phyloP scores from a whole-genome alignment of 768 basidiomycete genomes.

The Serendipita sp. region DNA sequence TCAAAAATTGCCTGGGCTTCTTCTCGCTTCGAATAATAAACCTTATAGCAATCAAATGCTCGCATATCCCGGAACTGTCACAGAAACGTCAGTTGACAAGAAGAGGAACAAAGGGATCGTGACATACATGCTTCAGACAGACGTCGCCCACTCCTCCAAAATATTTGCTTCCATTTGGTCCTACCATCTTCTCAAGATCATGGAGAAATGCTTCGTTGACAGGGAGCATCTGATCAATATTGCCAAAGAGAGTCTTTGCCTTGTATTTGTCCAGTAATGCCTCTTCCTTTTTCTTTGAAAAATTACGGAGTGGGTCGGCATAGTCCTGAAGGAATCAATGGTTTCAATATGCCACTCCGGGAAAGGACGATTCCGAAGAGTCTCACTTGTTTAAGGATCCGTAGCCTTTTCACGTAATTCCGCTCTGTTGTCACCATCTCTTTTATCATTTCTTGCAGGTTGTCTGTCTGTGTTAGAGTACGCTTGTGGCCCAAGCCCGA shows the following conservation, averaged over 20 bases:
- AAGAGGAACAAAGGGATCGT: background rate
- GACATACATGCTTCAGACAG: slow-evolving; percentile 48
- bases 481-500: slow-evolving; percentile 31
- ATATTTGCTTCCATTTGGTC: slow-evolving; percentile 36
- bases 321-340: slow-evolving; percentile 36
- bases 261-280: slow-evolving; percentile 81
- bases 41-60: slow-evolving; percentile 82
- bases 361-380: too few relatives aligned
- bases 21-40: slow-evolving; percentile 84
- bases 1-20: slow-evolving; percentile 83
- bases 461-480: slow-evolving; percentile 44
- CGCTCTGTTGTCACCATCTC: slow-evolving; percentile 83
- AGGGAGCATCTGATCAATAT: slow-evolving; percentile 74
- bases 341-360: background rate
- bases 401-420: slow-evolving; percentile 71
- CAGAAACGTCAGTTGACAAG: background rate
- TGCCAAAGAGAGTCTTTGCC: slow-evolving; percentile 85
- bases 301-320: slow-evolving; percentile 78
- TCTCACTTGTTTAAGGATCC: slow-evolving; percentile 48
- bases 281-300: slow-evolving; percentile 68
- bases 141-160: slow-evolving; percentile 70
- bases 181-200: slow-evolving; percentile 67
- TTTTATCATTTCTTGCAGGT: slow-evolving; percentile 57
- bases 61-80: slow-evolving; percentile 51
- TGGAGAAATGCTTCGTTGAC: slow-evolving; percentile 78